Conservation (phyloP, 768 basidiomycete genomes). For the Sporobolomyces phaffii region DNA sequence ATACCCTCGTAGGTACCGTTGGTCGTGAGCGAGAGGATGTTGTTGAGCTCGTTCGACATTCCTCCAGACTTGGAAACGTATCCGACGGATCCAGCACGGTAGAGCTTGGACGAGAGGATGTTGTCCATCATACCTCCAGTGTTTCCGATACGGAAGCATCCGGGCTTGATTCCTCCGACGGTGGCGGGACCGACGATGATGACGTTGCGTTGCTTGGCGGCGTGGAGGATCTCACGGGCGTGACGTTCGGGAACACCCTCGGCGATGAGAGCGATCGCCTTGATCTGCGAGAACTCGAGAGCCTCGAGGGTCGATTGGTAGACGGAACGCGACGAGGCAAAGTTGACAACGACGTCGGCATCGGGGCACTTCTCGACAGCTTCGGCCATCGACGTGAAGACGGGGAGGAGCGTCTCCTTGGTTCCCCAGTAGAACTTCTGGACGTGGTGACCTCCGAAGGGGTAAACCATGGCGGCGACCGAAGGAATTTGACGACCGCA, state of each 20-base stretch:
- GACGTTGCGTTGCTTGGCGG: slow-evolving; percentile 75
- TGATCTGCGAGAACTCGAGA: slow-evolving; percentile 63
- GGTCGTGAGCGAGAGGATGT: slow-evolving; percentile 89
- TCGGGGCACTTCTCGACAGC: slow-evolving; percentile 92
- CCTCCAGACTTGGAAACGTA: slow-evolving; percentile 99
- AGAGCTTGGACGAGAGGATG: slow-evolving; percentile 96
- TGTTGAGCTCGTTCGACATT: slow-evolving; percentile 99
- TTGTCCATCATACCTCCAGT: slow-evolving; percentile 99
- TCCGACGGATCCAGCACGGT: slow-evolving; percentile 92
- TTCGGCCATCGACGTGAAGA: slow-evolving; percentile 86
- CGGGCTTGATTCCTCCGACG: slow-evolving; percentile 98
- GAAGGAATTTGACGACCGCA: slow-evolving; percentile 85
- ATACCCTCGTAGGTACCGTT: slow-evolving; percentile 99
- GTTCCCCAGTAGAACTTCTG: slow-evolving; percentile 99
- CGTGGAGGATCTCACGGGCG: slow-evolving; percentile 88
- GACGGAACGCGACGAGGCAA: slow-evolving; percentile 86
- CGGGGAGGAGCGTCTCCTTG: slow-evolving; percentile 94
- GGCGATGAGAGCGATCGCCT: slow-evolving; percentile 83
- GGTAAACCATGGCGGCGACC: slow-evolving; percentile 99
- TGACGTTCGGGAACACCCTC: slow-evolving; percentile 99
- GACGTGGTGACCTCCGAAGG: slow-evolving; percentile 99
- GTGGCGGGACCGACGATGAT: slow-evolving; percentile 95
- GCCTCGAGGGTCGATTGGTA: slow-evolving; percentile 92
- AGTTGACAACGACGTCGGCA: slow-evolving; percentile 97
- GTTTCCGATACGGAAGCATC: slow-evolving; percentile 99